Percentiles rank a stretch among this genome's conserved stretches.
Evolutionary conservation across 768 basidiomycete genomes (phyloP).

Genomic region (Grammothele lineata): DNA sequence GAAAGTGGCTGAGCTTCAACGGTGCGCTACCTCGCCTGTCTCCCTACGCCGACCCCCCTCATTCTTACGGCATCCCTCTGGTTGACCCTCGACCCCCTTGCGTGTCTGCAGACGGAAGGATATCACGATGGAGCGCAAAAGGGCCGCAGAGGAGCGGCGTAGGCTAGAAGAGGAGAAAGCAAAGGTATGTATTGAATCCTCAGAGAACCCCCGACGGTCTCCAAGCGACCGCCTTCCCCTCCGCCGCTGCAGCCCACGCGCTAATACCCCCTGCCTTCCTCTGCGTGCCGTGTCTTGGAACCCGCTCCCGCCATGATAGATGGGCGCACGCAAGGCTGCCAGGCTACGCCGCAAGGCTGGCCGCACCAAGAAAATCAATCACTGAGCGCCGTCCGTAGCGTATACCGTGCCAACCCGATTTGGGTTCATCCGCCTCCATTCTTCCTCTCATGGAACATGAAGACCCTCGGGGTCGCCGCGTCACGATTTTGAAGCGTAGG

Average conservation of each 20-base stretch:
- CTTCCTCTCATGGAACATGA: too few relatives aligned
- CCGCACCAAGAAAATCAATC: conserved; percentile 76
- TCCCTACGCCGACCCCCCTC: not conserved
- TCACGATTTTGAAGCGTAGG: too few relatives aligned
- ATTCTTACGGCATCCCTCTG: too few relatives aligned
- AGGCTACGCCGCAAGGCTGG: conserved; percentile 70
- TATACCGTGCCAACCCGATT: too few relatives aligned
- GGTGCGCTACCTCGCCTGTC: conserved; percentile 39
- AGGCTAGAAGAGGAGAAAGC: conserved; percentile 61
- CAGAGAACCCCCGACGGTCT: not conserved
- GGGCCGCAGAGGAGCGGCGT: conserved; percentile 66
- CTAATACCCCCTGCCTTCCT: not conserved
- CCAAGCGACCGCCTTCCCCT: not conserved
- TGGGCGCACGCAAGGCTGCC: conserved; percentile 77
- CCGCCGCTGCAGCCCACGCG: not conserved
- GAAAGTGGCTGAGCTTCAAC: conserved; percentile 60
- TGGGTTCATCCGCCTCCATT: too few relatives aligned
- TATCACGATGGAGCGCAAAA: conserved; percentile 67
- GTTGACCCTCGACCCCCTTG: too few relatives aligned
- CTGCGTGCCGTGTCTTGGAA: conserved; percentile 2
- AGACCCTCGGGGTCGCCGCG: too few relatives aligned
- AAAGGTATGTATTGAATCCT: conserved; percentile 36
- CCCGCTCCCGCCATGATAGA: conserved; percentile 38
- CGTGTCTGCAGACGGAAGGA: conserved; percentile 50
- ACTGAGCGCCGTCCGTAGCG: conserved; percentile 37